Percentiles rank a stretch among this genome's conserved stretches.
phyloP scores from a whole-genome alignment of 106 monocot genomes.

The Narthecium ossifragum region DNA sequence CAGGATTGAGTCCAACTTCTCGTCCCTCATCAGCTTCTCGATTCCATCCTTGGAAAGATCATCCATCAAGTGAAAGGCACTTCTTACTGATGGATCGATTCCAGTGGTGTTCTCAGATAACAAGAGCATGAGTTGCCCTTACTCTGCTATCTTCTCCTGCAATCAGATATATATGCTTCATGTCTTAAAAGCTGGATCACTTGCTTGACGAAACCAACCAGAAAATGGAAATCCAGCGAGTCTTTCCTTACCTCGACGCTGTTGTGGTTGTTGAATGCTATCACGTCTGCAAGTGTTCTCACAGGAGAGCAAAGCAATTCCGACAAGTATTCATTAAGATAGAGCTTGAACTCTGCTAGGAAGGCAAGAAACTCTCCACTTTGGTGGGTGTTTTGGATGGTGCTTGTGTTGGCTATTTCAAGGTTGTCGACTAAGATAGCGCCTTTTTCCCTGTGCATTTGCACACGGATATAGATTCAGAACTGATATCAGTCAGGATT shows the following conservation, averaged over 20 bases:
- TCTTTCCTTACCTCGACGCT: conserved; percentile 5
- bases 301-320: conserved; percentile 18
- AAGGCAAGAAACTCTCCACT: conserved; percentile 13
- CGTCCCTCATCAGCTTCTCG: conserved; percentile 20
- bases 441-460: too few species aligned
- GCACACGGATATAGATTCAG: too few species aligned
- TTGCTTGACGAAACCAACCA: too few species aligned
- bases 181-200: too few species aligned
- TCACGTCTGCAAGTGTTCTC: conserved; percentile 22
- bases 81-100: not conserved
- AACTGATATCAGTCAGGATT: too few species aligned
- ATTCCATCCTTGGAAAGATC: conserved; percentile 11
- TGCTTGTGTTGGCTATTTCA: conserved; percentile 12
- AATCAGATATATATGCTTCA: too few species aligned
- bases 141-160: conserved; percentile 17
- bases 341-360: conserved; percentile 20
- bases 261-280: conserved; percentile 22
- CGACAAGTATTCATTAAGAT: conserved; percentile 17
- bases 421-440: conserved; percentile 23
- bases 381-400: not conserved
- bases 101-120: conserved; percentile 8
- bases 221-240: too few species aligned
- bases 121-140: conserved; percentile 13
- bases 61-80: conserved; percentile 3
- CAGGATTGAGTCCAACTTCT: conserved; percentile 21